phyloP scores from a whole-genome alignment of 2,329 filamentous ascomycete species.

The Endoconidiophora polonica region DNA sequence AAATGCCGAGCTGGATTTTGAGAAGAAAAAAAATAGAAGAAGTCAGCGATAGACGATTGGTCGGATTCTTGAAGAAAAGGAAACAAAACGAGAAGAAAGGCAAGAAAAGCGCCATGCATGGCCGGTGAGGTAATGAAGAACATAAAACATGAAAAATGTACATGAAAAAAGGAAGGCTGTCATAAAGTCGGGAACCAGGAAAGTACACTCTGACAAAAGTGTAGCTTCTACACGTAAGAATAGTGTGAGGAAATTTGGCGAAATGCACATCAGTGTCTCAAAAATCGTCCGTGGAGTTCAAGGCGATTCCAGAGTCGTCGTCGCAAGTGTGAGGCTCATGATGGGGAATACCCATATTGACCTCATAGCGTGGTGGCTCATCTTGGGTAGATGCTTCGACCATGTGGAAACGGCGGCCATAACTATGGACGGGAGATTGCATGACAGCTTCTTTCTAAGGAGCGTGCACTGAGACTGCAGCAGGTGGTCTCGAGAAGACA shows the following conservation, averaged over 20 bases:
- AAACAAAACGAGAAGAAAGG: neutral
- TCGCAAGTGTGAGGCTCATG: no score
- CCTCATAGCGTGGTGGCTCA: neutral
- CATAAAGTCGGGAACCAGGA: no score
- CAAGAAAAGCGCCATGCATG: no score
- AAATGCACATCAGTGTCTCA: no score
- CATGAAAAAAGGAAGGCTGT: neutral
- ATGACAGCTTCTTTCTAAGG: conserved; percentile 11
- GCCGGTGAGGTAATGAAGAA: no score
- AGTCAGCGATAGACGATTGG: no score
- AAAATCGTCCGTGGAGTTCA: no score
- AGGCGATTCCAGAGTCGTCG: no score
- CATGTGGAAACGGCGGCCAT: neutral
- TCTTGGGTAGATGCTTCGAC: neutral
- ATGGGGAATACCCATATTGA: no score
- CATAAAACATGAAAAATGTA: neutral
- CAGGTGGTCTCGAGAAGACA: conserved; percentile 6
- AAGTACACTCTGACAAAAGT: no score
- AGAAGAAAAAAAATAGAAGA: neutral
- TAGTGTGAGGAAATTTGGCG: no score
- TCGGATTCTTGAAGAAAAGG: neutral
- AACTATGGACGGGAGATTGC: neutral
- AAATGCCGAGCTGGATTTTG: neutral
- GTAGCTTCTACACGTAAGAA: no score
- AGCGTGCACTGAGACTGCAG: conserved; percentile 10